Base-by-base conservation (phyloP, 192 early-diverging fungal genomes). In the Coemansia sp. region DNA sequence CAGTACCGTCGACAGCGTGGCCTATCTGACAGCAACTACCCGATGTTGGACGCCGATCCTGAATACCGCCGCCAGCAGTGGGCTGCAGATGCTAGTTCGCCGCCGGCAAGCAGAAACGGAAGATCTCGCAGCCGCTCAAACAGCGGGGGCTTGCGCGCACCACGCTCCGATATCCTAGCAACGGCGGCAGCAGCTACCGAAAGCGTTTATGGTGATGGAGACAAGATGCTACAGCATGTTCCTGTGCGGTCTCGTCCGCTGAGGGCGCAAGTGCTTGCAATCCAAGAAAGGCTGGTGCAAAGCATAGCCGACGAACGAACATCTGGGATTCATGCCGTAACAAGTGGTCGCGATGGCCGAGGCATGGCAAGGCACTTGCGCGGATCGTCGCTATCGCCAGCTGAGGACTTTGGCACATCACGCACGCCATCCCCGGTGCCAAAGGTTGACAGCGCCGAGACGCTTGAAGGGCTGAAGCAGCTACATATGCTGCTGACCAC, bases 181-280 rank as follows among this genome's bases (percentile, higher is more conserved):
- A 41, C 32, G 3, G 54, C 32, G 3, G 20, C 54, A 12, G 39
- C 56, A 27, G 38, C 36, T 19, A 11, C 49, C 47, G 43, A 29
- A 14, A 41, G 45, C 51, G 46, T 25, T 1, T 32, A 17, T 12
- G 22, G 9, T 2, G 56, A 42, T n/a, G n/a, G 9, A 41, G 31
- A 62, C 29, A 54, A 54, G 31, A 27, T 25, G 37, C 40, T 24
- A 15, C 29, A 43, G 15, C 77, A 71, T 17, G 58, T 61, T 7
- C 71, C 59, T 12, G 60, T 74, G 15, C 59, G 64, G 24, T 82
- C 79, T 32, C 73, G 70, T 22, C 79, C 79, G 7, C 46, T 82
- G 0, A 70, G 72, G 36, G 32, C 62, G n/a, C 61, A 49, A 43
- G 31, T 60, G 17, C 47, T 63, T 27, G 53, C 29, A 0, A 42